A percentile compares a stretch with the other conserved stretches of the same genome.
phyloP scores from a whole-genome alignment of 2,329 filamentous ascomycete species.

The Fusarium fracticaudum region DNA sequence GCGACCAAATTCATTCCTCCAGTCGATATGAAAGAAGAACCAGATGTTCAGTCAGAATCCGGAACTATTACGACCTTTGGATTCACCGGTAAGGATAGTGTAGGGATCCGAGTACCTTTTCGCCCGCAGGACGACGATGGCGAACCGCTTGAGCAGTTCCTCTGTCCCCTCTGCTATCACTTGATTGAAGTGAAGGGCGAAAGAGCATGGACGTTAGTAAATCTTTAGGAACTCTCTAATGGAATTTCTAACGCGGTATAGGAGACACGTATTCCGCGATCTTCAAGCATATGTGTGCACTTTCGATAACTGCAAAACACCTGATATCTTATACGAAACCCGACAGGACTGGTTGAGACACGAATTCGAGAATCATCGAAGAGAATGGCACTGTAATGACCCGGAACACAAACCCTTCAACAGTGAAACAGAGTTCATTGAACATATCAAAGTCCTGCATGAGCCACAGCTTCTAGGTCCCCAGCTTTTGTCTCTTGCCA shows the following conservation, averaged over 20 bases:
- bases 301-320: neutral
- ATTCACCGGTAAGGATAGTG: neutral
- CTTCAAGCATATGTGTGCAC: neutral
- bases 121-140: neutral
- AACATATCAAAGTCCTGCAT: neutral
- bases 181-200: neutral
- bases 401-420: neutral
- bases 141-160: neutral
- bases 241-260: neutral
- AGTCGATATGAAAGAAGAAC: neutral
- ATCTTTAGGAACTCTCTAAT: fast-evolving
- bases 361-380: neutral
- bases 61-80: neutral
- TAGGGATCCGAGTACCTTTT: neutral
- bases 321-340: neutral
- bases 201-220: neutral
- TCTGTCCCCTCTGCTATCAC: neutral
- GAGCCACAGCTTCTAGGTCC: neutral
- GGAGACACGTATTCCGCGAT: neutral
- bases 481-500: neutral
- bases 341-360: neutral
- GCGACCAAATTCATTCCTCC: neutral
- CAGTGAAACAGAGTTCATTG: neutral
- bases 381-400: neutral
- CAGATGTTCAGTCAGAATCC: neutral